These are phyloP conservation scores for Sporothrix dimorphospora DNA, from an alignment of 2,329 filamentous ascomycete species.

Conservation along the genomic window DNA sequence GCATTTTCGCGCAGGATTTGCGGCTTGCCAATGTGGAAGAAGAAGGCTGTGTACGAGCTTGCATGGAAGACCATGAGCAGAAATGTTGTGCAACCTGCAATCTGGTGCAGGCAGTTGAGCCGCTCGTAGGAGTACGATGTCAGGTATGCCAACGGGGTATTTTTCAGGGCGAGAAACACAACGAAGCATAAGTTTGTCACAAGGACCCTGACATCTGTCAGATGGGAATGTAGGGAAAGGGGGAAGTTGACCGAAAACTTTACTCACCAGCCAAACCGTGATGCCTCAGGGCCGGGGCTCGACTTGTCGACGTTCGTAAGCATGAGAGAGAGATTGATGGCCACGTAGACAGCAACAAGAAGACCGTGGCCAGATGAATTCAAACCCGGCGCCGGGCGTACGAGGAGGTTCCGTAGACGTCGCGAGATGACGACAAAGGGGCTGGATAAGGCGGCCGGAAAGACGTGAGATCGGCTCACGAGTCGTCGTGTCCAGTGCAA, in stretches of 20 bases:
- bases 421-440: conserved; percentile 37
- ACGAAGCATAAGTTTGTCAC: conserved; percentile 54
- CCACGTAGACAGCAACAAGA: conserved; percentile 40
- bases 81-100: conserved; percentile 56
- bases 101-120: conserved; percentile 60
- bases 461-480: conserved; percentile 32
- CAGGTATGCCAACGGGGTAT: conserved; percentile 59
- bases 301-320: conserved; percentile 39
- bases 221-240: neutral
- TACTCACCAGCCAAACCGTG: conserved; percentile 43
- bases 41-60: conserved; percentile 48
- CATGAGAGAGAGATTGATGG: conserved; percentile 38
- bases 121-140: conserved; percentile 61
- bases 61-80: conserved; percentile 51
- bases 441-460: conserved; percentile 31
- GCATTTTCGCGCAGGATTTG: conserved; percentile 42
- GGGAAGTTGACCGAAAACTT: neutral
- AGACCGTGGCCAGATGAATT: conserved; percentile 42
- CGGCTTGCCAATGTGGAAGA: conserved; percentile 40
- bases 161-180: conserved; percentile 60
- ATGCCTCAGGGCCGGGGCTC: conserved; percentile 34
- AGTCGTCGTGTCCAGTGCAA: conserved; percentile 39
- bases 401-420: conserved; percentile 38
- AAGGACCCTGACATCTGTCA: conserved; percentile 37
- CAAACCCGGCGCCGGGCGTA: conserved; percentile 41